Evolutionary conservation across 495 filamentous ascomycete species (phyloP), one percentile per base, ranked within the genome.

Genomic region (Cenococcum geophilum): DNA sequence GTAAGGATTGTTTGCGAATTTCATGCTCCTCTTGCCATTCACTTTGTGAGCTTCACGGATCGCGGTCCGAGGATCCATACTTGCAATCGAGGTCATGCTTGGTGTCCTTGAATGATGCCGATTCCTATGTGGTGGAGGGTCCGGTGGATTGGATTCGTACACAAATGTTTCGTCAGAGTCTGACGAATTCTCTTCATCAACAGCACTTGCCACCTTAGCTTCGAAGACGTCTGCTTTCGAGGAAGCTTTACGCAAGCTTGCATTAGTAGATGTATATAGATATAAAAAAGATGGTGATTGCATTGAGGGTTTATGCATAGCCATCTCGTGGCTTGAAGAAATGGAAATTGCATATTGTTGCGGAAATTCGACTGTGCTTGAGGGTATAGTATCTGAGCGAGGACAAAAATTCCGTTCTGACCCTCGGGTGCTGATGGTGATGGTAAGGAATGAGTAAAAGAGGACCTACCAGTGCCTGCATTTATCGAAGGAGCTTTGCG

Each of bases 141-240:
- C 93, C 11, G 89, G 89, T 11, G 95, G 93, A 71, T 98, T 98
- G 10, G 93, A 98, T 75, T 98, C 93, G 76, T 98, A 98, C 3
- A 98, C 92, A 73, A 97, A 98, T 0, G 95, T 97, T 74, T 97
- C 95, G 65, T 97, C 93, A 1, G 95, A 97, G 69, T 95, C 93
- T 16, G 92, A 96, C 8, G 92, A 93, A 73, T 97, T 88, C 42
- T 89, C 90, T 67, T 87, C 83, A 73, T 96, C 91, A 48, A 97
- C 90, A 4, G 92, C 92, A 71, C 86, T 96, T 37, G 93, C 95
- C 37, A 98, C 88, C 75, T 93, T 95, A 57, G 89, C 89, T 76
- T 97, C 93, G 73, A 98, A 98, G 50, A 98, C 89, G 74, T 98
- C 93, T 64, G 95, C 92, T 78, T 97, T 97, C 64, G 91, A 95